Percentiles rank a stretch among this genome's conserved stretches.
phyloP scores from a whole-genome alignment of 805 yeast genomes.

The Saccharomycopsis selenospora region DNA sequence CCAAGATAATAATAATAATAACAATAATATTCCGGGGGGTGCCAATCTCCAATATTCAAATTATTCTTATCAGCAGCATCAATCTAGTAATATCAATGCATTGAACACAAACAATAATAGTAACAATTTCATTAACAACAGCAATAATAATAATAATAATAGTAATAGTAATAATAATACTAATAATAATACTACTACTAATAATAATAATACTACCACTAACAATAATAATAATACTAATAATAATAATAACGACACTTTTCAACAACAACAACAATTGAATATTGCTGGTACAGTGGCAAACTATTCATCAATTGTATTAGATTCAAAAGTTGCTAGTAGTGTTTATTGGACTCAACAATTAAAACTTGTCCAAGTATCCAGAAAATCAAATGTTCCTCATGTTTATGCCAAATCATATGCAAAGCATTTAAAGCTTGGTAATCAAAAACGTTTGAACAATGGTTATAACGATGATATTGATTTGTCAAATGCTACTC shows the following conservation, averaged over 20 bases:
- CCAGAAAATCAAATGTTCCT: constrained; percentile 60
- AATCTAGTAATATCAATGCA: constrained; percentile 17
- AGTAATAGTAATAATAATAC: constrained; percentile 22
- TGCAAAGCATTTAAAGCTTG: constrained; percentile 55
- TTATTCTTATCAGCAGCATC: not conserved
- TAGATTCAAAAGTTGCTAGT: constrained; percentile 31
- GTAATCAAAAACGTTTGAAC: constrained; percentile 31
- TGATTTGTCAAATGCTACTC: constrained; percentile 24
- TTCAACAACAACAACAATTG: constrained; percentile 25
- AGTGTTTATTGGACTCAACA: constrained; percentile 74
- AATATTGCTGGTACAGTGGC: constrained; percentile 23
- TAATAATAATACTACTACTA: constrained; percentile 23
- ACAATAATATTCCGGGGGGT: not conserved
- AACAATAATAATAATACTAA: not conserved
- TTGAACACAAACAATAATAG: constrained; percentile 23
- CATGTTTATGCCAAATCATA: constrained; percentile 82
- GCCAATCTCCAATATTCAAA: not conserved
- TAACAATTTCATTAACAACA: constrained; percentile 22
- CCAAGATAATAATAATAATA: not conserved
- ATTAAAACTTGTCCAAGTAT: constrained; percentile 59
- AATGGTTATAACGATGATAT: constrained; percentile 21
- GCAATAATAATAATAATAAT: constrained; percentile 9
- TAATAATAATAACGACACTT: constrained; percentile 25
- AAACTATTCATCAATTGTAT: constrained; percentile 16
- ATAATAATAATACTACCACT: not conserved